Percentiles rank a stretch among this genome's conserved stretches.
Evolutionary conservation across 2,329 filamentous ascomycete species (phyloP).

Genomic region (Fusarium gaditjirri): DNA sequence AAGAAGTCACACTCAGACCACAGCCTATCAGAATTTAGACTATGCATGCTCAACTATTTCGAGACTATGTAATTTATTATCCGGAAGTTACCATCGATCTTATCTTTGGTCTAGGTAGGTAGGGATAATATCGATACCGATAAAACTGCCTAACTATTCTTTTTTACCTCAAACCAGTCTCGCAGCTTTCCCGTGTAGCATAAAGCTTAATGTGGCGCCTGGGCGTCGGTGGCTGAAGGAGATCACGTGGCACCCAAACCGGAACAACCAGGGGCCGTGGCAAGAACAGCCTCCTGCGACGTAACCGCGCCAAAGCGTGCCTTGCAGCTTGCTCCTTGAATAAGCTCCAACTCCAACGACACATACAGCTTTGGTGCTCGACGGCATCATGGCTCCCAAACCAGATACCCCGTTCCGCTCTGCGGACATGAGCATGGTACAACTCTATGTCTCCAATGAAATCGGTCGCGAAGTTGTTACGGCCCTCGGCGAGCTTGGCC

Average conservation of each 20-base stretch:
- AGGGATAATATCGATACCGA: constrained; percentile 12
- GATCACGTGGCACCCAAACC: constrained; percentile 41
- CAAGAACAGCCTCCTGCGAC: constrained; percentile 36
- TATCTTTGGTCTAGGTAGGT: background rate
- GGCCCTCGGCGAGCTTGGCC: constrained; percentile 92
- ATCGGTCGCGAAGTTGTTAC: constrained; percentile 98
- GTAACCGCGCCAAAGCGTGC: constrained; percentile 43
- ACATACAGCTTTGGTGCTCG: constrained; percentile 47
- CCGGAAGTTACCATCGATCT: background rate
- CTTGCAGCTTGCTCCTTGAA: constrained; percentile 44
- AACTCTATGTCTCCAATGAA: constrained; percentile 99
- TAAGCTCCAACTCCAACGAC: constrained; percentile 46
- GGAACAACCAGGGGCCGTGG: constrained; percentile 45
- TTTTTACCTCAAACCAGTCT: background rate
- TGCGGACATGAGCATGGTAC: constrained; percentile 99
- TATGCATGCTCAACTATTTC: background rate
- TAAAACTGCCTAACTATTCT: background rate
- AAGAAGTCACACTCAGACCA: background rate
- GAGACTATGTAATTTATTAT: constrained; percentile 4
- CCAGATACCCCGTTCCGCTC: constrained; percentile 99
- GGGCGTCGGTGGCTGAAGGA: background rate
- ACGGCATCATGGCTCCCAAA: constrained; percentile 67
- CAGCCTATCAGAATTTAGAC: constrained; percentile 15
- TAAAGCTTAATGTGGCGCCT: constrained; percentile 5
- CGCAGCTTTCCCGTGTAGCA: constrained; percentile 3